Base-by-base conservation (phyloP, 768 basidiomycete species). In the Xanthoconium stramineum region DNA sequence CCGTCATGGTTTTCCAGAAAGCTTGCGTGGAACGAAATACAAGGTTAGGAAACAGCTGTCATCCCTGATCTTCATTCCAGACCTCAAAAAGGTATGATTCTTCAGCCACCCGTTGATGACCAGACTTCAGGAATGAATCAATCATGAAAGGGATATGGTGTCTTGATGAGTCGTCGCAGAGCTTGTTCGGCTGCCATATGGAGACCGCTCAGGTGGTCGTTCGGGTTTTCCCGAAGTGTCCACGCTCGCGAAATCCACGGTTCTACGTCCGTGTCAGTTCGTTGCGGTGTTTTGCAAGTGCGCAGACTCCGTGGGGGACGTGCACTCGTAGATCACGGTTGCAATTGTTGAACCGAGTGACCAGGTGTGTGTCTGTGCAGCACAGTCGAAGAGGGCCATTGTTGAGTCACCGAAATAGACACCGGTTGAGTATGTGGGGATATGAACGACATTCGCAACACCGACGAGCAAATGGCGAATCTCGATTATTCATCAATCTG, bases 21-120 rank as follows among this genome's bases (percentile, higher is more conserved):
- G 13, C 32, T n/a, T 5, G 35, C 6, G 19, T 35, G 29, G 36
- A 37, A 14, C 20, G 37, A 46, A 15, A n/a, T 13, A 3, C 15
- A 49, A 28, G 17, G n/a, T 12, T 15, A 36, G 10, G 17, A 8
- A 5, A 14, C 6, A 15, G 14, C 35, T 12, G 32, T 35, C 32
- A n/a, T 40, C 10, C 30, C 38, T 49, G 60, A 66, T 60, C 28
- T 36, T 50, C 55, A 29, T 42, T 45, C 5, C n/a, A 11, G 54
- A 30, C 30, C 50, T 48, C 6, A 43, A 57, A 60, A 42, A 38
- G 32, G 28, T 2, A 50, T 9, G 6, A 8, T n/a, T 37, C 10
- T 13, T 6, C 47, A 30, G 45, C 35, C 49, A 35, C 29, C 5
- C 3, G 39, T 15, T 46, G 33, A 55, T 47, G n/a, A n/a, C 44